Conservation (phyloP, 495 filamentous ascomycete species). For the Melanomma pulvis-pyrius region DNA sequence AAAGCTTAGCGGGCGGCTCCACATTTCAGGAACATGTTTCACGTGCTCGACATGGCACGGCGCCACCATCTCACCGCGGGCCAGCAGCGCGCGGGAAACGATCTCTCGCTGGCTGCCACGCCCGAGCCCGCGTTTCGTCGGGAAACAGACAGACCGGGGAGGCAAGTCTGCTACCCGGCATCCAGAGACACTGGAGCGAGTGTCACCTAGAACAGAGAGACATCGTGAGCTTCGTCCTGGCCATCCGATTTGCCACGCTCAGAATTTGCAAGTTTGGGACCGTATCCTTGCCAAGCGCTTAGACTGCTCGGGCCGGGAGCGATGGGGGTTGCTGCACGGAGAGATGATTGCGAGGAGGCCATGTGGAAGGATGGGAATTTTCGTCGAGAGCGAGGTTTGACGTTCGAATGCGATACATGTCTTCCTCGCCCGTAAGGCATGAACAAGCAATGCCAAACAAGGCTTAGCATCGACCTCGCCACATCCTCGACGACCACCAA, state of each 20-base stretch:
- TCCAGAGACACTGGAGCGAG: background rate
- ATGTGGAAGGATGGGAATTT: no score
- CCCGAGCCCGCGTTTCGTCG: background rate
- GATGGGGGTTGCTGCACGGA: no score
- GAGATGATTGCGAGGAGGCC: no score
- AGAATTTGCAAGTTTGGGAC: no score
- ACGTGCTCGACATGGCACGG: background rate
- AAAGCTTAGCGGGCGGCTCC: conserved; percentile 2
- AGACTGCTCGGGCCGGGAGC: no score
- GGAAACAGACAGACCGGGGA: background rate
- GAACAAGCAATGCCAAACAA: background rate
- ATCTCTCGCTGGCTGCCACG: background rate
- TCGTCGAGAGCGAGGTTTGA: no score
- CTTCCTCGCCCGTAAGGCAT: background rate
- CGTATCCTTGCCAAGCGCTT: background rate
- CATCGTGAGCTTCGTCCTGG: background rate
- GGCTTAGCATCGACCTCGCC: background rate
- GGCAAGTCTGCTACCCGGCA: background rate
- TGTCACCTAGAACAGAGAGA: background rate
- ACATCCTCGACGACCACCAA: background rate
- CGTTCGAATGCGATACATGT: no score
- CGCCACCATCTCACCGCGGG: background rate
- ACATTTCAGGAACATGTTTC: conserved; percentile 3
- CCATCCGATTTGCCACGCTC: background rate
- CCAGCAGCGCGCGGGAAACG: background rate